Base-by-base conservation (phyloP, 2,329 filamentous ascomycete genomes). In the Fusarium luffae region DNA sequence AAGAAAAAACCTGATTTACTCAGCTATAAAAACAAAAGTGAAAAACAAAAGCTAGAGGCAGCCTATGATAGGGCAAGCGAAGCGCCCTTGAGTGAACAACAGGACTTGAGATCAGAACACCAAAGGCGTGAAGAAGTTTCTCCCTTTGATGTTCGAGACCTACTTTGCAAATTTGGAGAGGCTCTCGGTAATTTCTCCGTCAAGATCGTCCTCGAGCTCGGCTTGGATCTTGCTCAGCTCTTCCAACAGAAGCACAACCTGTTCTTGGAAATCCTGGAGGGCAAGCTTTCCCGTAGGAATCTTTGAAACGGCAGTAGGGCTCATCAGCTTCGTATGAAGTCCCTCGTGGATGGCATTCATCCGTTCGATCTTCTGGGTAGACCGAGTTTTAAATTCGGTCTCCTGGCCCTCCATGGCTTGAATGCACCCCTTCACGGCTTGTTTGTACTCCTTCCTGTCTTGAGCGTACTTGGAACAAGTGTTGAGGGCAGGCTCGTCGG, bases 171-270 rank as follows among this genome's bases (percentile, higher is more conserved):
- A 32, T 2, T 3, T 0, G 30, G 30, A 32, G 13, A 32, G 7
- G 13, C 30, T 32, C 30, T 8, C 0, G 30, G 30, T 32, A 7
- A 1, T 32, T 16, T 14, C 13, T 16, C 6, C 0, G 7, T 32
- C 30, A 1, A 14, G 3, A 4, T 14, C 13, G 7, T 32, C 3
- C 13, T 0, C 9, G 9, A 37, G 16, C 16, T 18, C 32, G 16
- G 16, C 16, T 9, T 1, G 32, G 9, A 37, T 18, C 5, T 6
- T 0, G 9, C 0, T 9, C 16, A 37, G 9, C 4, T 37, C 32
- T 10, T 37, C 32, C 5, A 6, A 37, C 32, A 37, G 8, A 0
- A 11, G 32, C 16, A 6, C 1, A 37, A 18, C 8, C 9, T 11
- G 16, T 5, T 18, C 5, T 5, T 4, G 8, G 32, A 6, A 3